Conservation (phyloP, 768 basidiomycete species). For the Pisolithus orientalis region DNA sequence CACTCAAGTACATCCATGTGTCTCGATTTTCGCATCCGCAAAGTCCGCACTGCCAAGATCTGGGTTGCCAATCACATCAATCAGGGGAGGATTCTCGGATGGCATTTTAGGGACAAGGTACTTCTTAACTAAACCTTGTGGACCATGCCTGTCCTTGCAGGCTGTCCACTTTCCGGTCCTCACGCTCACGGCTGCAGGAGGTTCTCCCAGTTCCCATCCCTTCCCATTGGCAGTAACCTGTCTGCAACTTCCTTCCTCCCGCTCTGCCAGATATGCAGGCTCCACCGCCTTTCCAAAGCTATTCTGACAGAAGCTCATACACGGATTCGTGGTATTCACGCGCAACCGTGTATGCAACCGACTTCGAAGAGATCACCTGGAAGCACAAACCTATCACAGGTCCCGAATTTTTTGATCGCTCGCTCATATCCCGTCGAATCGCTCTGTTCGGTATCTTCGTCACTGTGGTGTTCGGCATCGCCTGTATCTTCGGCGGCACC, state of each 20-base stretch:
- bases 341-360: conserved; percentile 8
- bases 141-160: too few relatives aligned
- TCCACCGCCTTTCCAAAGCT: background rate
- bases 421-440: conserved; percentile 16
- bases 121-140: too few relatives aligned
- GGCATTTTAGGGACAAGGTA: too few relatives aligned
- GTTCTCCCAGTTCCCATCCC: too few relatives aligned
- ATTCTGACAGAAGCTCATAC: background rate
- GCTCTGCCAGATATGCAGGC: background rate
- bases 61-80: too few relatives aligned
- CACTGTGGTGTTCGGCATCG: conserved; percentile 14
- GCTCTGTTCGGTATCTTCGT: conserved; percentile 20
- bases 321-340: background rate
- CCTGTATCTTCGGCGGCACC: conserved; percentile 19
- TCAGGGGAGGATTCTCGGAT: too few relatives aligned
- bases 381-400: conserved; percentile 16
- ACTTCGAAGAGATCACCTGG: conserved; percentile 19
- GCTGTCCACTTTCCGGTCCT: too few relatives aligned
- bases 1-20: too few relatives aligned
- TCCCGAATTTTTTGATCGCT: conserved; percentile 24
- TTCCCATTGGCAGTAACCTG: too few relatives aligned
- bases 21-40: too few relatives aligned
- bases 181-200: too few relatives aligned
- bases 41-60: too few relatives aligned
- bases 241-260: background rate